phyloP scores from a whole-genome alignment of 2,329 filamentous ascomycete species.

The Pestalotiopsis sp. region DNA sequence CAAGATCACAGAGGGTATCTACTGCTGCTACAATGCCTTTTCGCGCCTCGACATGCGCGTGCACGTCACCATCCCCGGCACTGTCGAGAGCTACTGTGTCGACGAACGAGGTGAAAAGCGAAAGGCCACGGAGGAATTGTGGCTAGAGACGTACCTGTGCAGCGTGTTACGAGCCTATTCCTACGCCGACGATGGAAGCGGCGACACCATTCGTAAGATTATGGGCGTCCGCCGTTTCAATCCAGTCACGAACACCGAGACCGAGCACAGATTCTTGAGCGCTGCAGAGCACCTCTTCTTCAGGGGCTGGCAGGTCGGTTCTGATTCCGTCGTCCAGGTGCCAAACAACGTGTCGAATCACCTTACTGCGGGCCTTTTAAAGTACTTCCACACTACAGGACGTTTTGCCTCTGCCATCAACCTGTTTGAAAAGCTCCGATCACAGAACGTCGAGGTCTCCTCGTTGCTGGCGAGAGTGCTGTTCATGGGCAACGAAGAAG shows the following conservation, averaged over 20 bases:
- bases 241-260: conserved; percentile 96
- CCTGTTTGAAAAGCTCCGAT: conserved; percentile 92
- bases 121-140: conserved; percentile 89
- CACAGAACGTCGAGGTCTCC: conserved; percentile 89
- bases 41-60: conserved; percentile 98
- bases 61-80: conserved; percentile 94
- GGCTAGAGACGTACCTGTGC: conserved; percentile 97
- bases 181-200: conserved; percentile 93
- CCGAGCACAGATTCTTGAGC: conserved; percentile 93
- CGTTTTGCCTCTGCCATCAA: conserved; percentile 96
- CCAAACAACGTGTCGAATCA: conserved; percentile 97
- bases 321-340: conserved; percentile 95
- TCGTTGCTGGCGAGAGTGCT: conserved; percentile 89
- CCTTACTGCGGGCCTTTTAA: conserved; percentile 87
- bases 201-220: conserved; percentile 94
- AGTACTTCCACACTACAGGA: conserved; percentile 94
- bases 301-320: conserved; percentile 91
- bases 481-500: conserved; percentile 94
- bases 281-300: conserved; percentile 96
- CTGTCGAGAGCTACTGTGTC: conserved; percentile 95
- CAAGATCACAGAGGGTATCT: conserved; percentile 92
- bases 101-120: conserved; percentile 96
- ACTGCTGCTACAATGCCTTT: conserved; percentile 99
- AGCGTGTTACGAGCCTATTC: conserved; percentile 92
- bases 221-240: conserved; percentile 98